These are phyloP conservation scores for Asterella californica DNA, from an alignment of 225 moss, liverwort and hornwort species.

Conservation along the genomic window DNA sequence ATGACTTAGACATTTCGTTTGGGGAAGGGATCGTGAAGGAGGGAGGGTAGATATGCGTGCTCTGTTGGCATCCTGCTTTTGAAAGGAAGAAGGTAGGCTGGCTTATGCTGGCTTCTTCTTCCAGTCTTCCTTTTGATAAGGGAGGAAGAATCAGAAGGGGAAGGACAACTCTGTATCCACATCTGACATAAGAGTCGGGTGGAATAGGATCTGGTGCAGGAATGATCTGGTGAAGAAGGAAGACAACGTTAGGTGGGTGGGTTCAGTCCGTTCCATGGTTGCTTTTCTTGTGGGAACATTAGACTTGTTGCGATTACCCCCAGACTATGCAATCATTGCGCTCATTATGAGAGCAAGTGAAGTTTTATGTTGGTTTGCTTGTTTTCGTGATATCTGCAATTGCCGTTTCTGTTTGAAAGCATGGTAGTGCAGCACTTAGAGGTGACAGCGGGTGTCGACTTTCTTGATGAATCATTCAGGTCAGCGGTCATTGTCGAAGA, in stretches of 20 bases:
- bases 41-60: neutral
- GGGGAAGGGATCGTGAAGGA: neutral
- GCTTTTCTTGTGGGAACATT: neutral
- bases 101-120: conserved; percentile 5
- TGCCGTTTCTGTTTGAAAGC: neutral
- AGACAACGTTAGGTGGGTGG: neutral
- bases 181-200: neutral
- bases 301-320: neutral
- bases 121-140: neutral
- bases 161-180: neutral
- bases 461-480: conserved; percentile 10
- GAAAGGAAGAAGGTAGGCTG: conserved; percentile 1
- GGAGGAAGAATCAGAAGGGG: neutral
- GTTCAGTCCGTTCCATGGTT: neutral
- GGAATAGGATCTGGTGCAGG: conserved; percentile 7
- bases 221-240: conserved; percentile 6
- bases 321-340: neutral
- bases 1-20: neutral
- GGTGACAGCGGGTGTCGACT: neutral
- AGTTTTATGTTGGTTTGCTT: neutral
- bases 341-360: neutral
- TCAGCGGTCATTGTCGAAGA: neutral
- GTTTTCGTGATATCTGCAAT: neutral
- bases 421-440: neutral
- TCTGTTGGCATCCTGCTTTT: neutral